Base-by-base conservation (phyloP, 164 flowering plant genomes). In the Brasenia schreberi region DNA sequence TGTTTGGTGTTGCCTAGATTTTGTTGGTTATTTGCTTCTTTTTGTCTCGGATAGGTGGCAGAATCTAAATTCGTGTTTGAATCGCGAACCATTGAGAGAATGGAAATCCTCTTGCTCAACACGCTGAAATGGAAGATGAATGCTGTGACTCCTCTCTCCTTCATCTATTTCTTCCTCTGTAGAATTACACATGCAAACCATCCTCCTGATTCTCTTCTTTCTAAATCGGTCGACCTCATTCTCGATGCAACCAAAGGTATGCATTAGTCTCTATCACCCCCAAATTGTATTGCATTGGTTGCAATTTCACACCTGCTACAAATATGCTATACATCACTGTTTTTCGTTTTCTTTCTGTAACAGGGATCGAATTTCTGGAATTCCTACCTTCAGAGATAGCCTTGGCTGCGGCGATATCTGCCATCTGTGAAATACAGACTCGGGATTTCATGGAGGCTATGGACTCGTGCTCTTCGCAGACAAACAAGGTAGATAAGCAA, bases 301-400 rank as follows among this genome's bases (percentile, higher is more conserved):
- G 12, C 56, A 49, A 49, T 2, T 49, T 49, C 16, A 9, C 5
- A 14, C 39, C 16, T 49, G 10, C 56, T 7, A 45, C 53, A 45
- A 45, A 7, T 45, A 12, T 45, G 53, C 53, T 49, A 33, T 49
- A 49, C 56, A 49, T 49, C 39, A 49, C 16, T 14, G 56, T 14
- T 5, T 9, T 14, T 14, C 16, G 12, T 63, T 39, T 68, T 43
- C 61, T 69, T 76, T 72, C 64, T 45, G 69, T 33, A 4, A 33
- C 83, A 83, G 87, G 79, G 60, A 80, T 86, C 73, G 86, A 82
- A 70, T 86, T 81, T 81, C 78, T 87, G 82, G 84, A 83, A 70
- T 87, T 81, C 85, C 80, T 67, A 72, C 79, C 87, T 18, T 83
- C 85, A 68, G 87, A 81, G 65, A 67, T 83, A 66, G 83, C 83